Conservation (phyloP, 2,329 filamentous ascomycete genomes). For the Aspergillus oerlinghausenensis region DNA sequence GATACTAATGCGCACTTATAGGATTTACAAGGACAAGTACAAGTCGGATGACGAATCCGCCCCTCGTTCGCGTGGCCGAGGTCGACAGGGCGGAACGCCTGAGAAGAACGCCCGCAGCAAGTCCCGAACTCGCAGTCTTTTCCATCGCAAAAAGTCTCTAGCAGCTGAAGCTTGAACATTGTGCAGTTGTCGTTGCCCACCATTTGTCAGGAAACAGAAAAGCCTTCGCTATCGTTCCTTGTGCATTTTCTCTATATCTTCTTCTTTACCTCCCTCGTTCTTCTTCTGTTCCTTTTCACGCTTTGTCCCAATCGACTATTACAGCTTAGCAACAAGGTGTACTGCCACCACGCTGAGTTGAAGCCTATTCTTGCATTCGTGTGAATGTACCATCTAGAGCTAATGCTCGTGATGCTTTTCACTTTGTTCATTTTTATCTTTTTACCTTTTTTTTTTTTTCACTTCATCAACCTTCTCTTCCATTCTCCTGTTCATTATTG, state of each 20-base stretch:
- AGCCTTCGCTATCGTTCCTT: constrained; percentile 15
- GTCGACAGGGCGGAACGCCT: constrained; percentile 39
- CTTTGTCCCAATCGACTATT: background rate
- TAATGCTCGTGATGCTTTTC: constrained; percentile 4
- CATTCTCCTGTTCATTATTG: constrained; percentile 8
- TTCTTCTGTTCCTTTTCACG: constrained; percentile 2
- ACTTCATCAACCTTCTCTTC: constrained; percentile 9
- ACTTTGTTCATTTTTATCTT: constrained; percentile 9
- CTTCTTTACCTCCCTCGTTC: constrained; percentile 6
- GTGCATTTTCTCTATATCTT: constrained; percentile 4
- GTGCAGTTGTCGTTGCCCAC: constrained; percentile 14
- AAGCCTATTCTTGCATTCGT: background rate
- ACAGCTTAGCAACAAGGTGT: background rate
- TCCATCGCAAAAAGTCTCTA: constrained; percentile 55
- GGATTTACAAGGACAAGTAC: constrained; percentile 97
- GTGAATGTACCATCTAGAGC: background rate
- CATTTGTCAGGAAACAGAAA: constrained; percentile 8
- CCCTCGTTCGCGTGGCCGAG: constrained; percentile 28
- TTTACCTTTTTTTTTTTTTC: background rate
- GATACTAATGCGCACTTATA: constrained; percentile 34
- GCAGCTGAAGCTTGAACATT: constrained; percentile 20
- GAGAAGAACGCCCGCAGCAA: constrained; percentile 70
- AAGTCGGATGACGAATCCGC: constrained; percentile 57
- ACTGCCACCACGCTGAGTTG: background rate
- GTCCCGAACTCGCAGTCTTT: constrained; percentile 69